Base-by-base conservation (phyloP, 2,329 filamentous ascomycete genomes). In the Claviceps humidiphila region DNA sequence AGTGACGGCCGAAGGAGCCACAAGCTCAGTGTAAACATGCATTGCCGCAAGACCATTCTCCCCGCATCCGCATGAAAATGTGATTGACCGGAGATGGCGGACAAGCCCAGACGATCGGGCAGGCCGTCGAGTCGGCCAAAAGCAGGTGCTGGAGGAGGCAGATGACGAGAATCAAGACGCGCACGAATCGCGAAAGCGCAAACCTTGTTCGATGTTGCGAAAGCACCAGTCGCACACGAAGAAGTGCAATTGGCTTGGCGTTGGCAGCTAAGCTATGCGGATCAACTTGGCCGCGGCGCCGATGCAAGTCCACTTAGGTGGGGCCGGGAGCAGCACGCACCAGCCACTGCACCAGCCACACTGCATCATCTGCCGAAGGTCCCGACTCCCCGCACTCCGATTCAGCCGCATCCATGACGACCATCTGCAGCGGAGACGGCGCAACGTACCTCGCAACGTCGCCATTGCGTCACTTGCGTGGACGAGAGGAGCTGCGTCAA, bases 11-110 rank as follows among this genome's bases (percentile, higher is more conserved):
- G 90, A 94, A 51, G 93, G 90, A 74, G 91, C 87, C 68, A 89
- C 83, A 67, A 98, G 77, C 77, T 98, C 93, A 64, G 89, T 90
- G 73, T 97, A 97, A 76, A 89, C 95, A 80, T 97, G 91, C 91
- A 97, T 97, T 47, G 59, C 58, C 57, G 63, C 65, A 61, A 60
- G 57, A 63, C 59, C 68, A 70, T 69, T 61, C 58, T 66, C 62
- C 57, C 57, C 50, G 57, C 53, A 52, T 53, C 53, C 55, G 53
- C 45, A 22, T 20, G 39, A 46, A 49, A 34, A 38, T 42, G 45
- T 42, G 14, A 42, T 41, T 30, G 43, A 50, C n/a, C n/a, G 41
- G 30, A 1, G 26, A 45, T 24, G 42, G 20, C 48, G 16, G 20
- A 26, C 48, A 14, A 50, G 49, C 41, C 17, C 13, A 44, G 30